Conservation (phyloP, 352 stramenopile genomes). For the Globisporangium splendens region DNA sequence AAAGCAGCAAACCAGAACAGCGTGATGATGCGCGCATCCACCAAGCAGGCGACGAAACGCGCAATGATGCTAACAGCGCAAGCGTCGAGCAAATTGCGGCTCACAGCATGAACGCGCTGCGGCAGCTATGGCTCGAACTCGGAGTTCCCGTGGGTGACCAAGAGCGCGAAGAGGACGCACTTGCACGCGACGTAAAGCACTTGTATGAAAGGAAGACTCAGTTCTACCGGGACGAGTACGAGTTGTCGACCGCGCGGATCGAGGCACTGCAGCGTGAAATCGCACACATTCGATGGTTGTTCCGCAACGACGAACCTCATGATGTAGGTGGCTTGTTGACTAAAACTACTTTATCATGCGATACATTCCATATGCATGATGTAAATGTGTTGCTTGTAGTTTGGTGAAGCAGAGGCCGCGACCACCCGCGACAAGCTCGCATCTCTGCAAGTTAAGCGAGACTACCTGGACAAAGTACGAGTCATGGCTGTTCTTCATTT, state of each 20-base stretch:
- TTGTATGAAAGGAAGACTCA: constrained; percentile 11
- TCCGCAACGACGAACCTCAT: constrained; percentile 29
- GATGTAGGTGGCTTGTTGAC: neutral
- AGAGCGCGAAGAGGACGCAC: constrained; percentile 20
- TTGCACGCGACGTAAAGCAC: constrained; percentile 3
- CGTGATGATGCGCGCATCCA: neutral
- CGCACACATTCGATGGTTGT: constrained; percentile 25
- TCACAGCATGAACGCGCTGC: constrained; percentile 18
- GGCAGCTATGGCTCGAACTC: constrained; percentile 29
- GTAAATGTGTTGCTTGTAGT: neutral
- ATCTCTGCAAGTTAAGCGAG: constrained; percentile 34
- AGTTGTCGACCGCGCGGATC: constrained; percentile 20
- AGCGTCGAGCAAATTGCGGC: constrained; percentile 3
- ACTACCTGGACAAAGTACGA: constrained; percentile 34
- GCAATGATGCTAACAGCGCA: neutral
- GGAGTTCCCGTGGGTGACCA: constrained; percentile 28
- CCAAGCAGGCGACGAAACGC: no score
- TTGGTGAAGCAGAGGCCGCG: constrained; percentile 4
- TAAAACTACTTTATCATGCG: no score
- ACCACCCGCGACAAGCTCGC: constrained; percentile 30
- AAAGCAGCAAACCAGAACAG: neutral
- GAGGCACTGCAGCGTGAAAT: constrained; percentile 28
- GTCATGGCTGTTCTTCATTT: neutral
- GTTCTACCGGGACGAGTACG: constrained; percentile 16
- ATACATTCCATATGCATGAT: no score